Percentiles rank a stretch among this genome's conserved stretches.
Conservation (phyloP, 2,329 filamentous ascomycete genomes). For the Emergomyces orientalis region DNA sequence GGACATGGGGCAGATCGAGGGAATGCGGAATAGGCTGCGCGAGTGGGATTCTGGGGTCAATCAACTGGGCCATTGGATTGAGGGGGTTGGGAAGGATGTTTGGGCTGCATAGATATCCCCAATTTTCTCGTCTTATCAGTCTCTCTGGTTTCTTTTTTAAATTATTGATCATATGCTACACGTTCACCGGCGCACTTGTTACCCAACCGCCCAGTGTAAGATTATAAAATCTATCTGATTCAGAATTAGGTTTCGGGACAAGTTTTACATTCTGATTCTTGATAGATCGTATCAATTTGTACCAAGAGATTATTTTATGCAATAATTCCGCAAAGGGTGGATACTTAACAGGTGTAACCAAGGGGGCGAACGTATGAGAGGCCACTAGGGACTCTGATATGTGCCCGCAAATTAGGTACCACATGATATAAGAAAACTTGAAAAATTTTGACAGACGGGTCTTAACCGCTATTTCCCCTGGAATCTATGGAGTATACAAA, state of each 20-base stretch:
- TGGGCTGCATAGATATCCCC: slow-evolving; percentile 62
- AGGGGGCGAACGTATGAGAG: not conserved
- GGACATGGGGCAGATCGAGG: slow-evolving; percentile 88
- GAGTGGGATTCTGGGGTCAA: slow-evolving; percentile 98
- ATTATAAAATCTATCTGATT: not conserved
- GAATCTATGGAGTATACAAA: not conserved
- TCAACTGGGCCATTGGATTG: slow-evolving; percentile 93
- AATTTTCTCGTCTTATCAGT: not conserved
- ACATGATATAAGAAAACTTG: too few relatives aligned
- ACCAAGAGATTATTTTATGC: not conserved
- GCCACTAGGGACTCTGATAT: not conserved
- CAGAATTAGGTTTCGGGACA: not conserved
- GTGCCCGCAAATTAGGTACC: not conserved
- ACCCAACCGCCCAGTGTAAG: not conserved
- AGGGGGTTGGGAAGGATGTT: slow-evolving; percentile 84
- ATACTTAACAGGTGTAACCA: not conserved
- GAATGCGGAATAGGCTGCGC: slow-evolving; percentile 75
- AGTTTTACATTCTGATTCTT: not conserved
- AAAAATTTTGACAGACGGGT: not conserved
- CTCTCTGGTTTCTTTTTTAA: not conserved
- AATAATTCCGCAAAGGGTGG: too few relatives aligned
- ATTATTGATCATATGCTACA: not conserved
- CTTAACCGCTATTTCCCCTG: not conserved
- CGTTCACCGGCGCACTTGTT: not conserved
- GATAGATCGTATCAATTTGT: not conserved